Conservation (phyloP, 106 monocot genomes). For the Dactylorhiza incarnata region DNA sequence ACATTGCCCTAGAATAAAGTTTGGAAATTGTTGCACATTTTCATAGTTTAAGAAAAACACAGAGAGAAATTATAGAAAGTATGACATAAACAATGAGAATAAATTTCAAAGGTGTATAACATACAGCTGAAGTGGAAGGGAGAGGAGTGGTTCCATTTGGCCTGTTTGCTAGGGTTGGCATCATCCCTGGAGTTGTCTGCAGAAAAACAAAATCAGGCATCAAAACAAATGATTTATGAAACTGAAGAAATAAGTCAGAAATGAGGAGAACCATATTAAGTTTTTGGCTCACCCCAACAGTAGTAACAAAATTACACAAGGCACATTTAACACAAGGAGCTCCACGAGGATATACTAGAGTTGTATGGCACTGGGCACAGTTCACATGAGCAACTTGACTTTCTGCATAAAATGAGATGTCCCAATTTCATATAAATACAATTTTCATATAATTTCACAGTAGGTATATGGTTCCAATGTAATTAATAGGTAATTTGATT, state of each 20-base stretch:
- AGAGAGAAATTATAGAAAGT: not conserved
- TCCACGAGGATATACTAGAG: constrained; percentile 54
- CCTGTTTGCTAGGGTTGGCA: constrained; percentile 22
- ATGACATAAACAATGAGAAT: constrained; percentile 1
- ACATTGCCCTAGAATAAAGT: too few relatives aligned
- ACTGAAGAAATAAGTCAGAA: not conserved
- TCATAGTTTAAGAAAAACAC: not conserved
- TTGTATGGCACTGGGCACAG: constrained; percentile 51
- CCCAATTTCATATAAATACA: not conserved
- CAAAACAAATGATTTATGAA: constrained; percentile 1
- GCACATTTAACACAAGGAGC: constrained; percentile 62
- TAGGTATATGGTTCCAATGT: too few relatives aligned
- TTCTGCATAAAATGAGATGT: constrained; percentile 18
- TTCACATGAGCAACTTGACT: constrained; percentile 55
- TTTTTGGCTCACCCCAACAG: constrained; percentile 29
- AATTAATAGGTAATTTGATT: too few relatives aligned
- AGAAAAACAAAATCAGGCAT: not conserved
- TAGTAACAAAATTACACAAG: constrained; percentile 53
- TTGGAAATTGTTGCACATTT: too few relatives aligned
- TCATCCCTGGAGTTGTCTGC: constrained; percentile 25
- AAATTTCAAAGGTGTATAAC: constrained; percentile 2
- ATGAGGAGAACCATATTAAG: not conserved
- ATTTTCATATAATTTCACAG: too few relatives aligned
- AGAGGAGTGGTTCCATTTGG: constrained; percentile 27
- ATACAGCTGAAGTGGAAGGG: constrained; percentile 35